A percentile compares a stretch with the other conserved stretches of the same genome.
Conservation (phyloP, 2,329 filamentous ascomycete species). For the Coniochaeta prunicola region DNA sequence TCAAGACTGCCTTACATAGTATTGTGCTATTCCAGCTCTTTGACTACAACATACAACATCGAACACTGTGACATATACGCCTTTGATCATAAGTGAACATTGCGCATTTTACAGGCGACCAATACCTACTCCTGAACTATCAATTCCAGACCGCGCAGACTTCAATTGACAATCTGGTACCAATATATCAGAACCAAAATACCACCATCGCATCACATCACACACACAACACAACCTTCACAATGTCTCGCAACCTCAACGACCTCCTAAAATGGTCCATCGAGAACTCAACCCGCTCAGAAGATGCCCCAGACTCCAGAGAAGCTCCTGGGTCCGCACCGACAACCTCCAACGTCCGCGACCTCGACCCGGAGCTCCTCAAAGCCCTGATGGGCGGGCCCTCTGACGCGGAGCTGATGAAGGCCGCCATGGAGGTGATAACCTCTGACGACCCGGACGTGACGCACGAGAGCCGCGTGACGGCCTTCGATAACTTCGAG, state of each 20-base stretch:
- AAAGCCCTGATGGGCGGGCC: constrained; percentile 73
- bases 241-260: constrained; percentile 24
- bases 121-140: not conserved
- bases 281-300: constrained; percentile 26
- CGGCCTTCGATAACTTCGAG: constrained; percentile 92
- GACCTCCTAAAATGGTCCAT: constrained; percentile 31
- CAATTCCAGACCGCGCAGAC: not conserved
- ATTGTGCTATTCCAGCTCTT: not conserved
- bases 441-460: constrained; percentile 49
- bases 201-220: constrained; percentile 3
- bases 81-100: too few relatives aligned
- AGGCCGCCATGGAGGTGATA: constrained; percentile 71
- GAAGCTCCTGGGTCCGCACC: constrained; percentile 3
- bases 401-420: constrained; percentile 89
- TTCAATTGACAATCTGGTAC: not conserved
- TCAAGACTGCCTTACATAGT: not conserved
- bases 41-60: not conserved
- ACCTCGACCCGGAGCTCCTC: constrained; percentile 63
- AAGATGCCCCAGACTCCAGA: constrained; percentile 10
- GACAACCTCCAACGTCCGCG: constrained; percentile 10
- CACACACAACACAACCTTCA: constrained; percentile 2
- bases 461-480: constrained; percentile 66
- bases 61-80: too few relatives aligned
- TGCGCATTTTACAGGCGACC: too few relatives aligned
- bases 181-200: constrained; percentile 3